Evolutionary conservation across 495 filamentous ascomycete species (phyloP), one percentile per base, ranked within the genome.

Genomic region (Penicillium alfredii): DNA sequence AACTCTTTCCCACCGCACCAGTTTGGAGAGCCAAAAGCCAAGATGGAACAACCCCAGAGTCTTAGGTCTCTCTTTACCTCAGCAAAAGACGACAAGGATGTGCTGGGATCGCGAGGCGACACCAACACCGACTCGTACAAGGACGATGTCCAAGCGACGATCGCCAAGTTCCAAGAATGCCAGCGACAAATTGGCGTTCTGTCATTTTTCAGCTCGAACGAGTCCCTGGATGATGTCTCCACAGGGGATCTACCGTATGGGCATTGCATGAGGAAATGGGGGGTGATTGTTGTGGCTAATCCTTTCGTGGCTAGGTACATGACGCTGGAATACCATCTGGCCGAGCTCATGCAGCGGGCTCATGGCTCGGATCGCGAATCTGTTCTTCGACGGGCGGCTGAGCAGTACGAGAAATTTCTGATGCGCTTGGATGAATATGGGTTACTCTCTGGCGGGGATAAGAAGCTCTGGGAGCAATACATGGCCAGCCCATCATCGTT

Each of bases 141-240:
- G 47, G 69, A 79, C 38, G 76, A 81, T 42, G 71, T 96, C 37
- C 66, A 66, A 36, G 58, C 73, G 21, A 75, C 84, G 10, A 76
- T 94, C 33, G 50, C 70, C 36, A 69, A 76, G 34, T 85, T 94
- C 61, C 71, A 86, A 44, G 71, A 84, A 56, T 88, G 83, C 58
- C 70, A 81, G 22, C 60, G 70, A 45, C 73, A 88, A 23, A 76
- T 85, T 43, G 64, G 76, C 40, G 68, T 76, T 27, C 63, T 90
- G 33, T 82, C 85, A 0, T 59, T 97, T 8, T 97, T 96, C 72
- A 92, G 86, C 51, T 73, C 81, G 6, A 97, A 98, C 58, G 92
- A 98, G 56, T 72, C 76, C 2, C 60, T 94, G 20, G 93, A 97
- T 37, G 92, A 98, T 68, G 66, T 97, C 18, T 70, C 84, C 8